Evolutionary conservation across 2,329 filamentous ascomycete species (phyloP).

Genomic region (Coniochaeta sp.): DNA sequence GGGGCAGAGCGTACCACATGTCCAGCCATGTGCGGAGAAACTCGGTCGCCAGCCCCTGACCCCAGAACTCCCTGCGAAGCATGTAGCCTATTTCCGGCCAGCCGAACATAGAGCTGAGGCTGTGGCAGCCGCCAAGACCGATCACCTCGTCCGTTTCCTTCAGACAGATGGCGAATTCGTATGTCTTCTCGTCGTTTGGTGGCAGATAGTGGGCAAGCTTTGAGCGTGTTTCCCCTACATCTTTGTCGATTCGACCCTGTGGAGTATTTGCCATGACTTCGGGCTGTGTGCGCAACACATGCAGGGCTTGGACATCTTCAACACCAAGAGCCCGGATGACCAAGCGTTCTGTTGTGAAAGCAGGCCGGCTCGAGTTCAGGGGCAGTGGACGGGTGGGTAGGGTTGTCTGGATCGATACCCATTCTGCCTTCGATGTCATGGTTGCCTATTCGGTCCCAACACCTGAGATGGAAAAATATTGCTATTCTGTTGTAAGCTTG

Average conservation of each 20-base stretch:
- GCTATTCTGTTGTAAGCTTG: neutral
- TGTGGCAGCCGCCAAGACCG: conserved; percentile 38
- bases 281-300: conserved; percentile 45
- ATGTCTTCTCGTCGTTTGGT: conserved; percentile 41
- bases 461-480: neutral
- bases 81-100: conserved; percentile 56
- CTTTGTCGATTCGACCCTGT: conserved; percentile 31
- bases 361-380: conserved; percentile 25
- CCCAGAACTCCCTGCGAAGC: conserved; percentile 45
- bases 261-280: conserved; percentile 57
- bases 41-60: conserved; percentile 49
- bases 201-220: conserved; percentile 34
- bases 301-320: conserved; percentile 43
- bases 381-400: conserved; percentile 35
- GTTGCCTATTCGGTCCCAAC: neutral
- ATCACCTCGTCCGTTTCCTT: conserved; percentile 39
- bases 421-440: conserved; percentile 5
- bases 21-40: conserved; percentile 38
- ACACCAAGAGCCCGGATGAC: conserved; percentile 42
- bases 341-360: conserved; percentile 44
- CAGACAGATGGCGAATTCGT: conserved; percentile 48
- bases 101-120: conserved; percentile 26
- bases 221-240: conserved; percentile 32
- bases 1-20: conserved; percentile 40
- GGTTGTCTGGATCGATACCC: conserved; percentile 38